Percentiles rank a stretch among this genome's conserved stretches.
Conservation (phyloP, 1,284 basidiomycete species). For the Porogramme epimiltina region DNA sequence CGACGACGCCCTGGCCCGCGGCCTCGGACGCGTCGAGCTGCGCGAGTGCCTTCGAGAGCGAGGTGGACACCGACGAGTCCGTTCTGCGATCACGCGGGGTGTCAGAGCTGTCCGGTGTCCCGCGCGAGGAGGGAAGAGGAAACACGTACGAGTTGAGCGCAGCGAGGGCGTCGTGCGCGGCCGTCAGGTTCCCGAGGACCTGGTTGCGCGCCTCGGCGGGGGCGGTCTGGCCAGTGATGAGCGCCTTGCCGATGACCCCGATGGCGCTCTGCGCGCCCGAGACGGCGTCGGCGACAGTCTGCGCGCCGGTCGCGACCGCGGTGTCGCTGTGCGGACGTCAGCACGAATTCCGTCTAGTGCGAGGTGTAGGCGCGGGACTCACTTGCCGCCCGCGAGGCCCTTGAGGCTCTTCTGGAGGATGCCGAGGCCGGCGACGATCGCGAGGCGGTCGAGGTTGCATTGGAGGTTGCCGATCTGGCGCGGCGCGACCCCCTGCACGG, state of each 20-base stretch:
- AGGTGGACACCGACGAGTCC: conserved; percentile 14
- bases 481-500: conserved; percentile 10
- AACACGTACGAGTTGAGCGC: conserved; percentile 35
- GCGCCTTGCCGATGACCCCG: conserved; percentile 35
- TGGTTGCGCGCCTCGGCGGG: conserved; percentile 38
- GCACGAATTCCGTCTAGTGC: neutral
- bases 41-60: conserved; percentile 20
- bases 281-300: conserved; percentile 31
- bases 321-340: conserved; percentile 28
- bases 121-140: neutral
- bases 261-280: conserved; percentile 35
- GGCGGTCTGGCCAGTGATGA: conserved; percentile 35
- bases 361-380: neutral
- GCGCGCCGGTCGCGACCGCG: conserved; percentile 24
- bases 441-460: conserved; percentile 38
- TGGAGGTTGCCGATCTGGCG: conserved; percentile 36
- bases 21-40: conserved; percentile 16
- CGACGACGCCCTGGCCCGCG: conserved; percentile 27
- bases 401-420: conserved; percentile 32
- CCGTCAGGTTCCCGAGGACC: conserved; percentile 33
- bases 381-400: conserved; percentile 25
- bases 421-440: conserved; percentile 33
- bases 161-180: conserved; percentile 33
- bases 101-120: neutral
- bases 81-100: conserved; percentile 14